Evolutionary conservation across 1,139 yeast species (phyloP).

Genomic region (Tardiomyces blankii): DNA sequence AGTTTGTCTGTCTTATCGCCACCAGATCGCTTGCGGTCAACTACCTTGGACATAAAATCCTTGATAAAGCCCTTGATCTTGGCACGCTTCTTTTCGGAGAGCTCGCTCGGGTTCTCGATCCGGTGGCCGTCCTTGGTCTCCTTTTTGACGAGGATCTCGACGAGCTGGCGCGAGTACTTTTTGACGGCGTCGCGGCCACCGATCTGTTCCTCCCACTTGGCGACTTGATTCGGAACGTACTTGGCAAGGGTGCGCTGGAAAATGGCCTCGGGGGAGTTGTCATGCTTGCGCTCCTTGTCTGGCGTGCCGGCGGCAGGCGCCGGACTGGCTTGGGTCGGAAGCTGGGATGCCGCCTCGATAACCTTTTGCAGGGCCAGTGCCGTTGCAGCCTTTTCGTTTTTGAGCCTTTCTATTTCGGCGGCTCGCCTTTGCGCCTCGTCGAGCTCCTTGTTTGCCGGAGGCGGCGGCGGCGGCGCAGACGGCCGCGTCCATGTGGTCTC

Average conservation of each 20-base stretch:
- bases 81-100: conserved; percentile 50
- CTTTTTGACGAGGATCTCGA: conserved; percentile 48
- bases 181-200: conserved; percentile 61
- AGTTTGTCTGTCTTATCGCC: neutral
- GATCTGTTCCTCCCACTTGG: conserved; percentile 51
- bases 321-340: neutral
- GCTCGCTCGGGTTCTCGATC: conserved; percentile 30
- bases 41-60: conserved; percentile 64
- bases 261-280: neutral
- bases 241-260: conserved; percentile 41
- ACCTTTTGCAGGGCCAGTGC: conserved; percentile 23
- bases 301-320: conserved; percentile 5
- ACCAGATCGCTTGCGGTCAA: conserved; percentile 18
- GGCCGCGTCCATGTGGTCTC: conserved; percentile 55
- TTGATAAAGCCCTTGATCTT: conserved; percentile 58
- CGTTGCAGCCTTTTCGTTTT: neutral
- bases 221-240: conserved; percentile 68
- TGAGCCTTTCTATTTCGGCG: conserved; percentile 13
- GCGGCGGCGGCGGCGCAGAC: conserved; percentile 7
- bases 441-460: neutral
- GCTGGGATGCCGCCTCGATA: conserved; percentile 28
- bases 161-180: conserved; percentile 70
- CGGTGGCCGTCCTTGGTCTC: conserved; percentile 31
- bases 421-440: conserved; percentile 14
- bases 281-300: conserved; percentile 11